Percentiles rank a stretch among this genome's conserved stretches.
phyloP scores from a whole-genome alignment of 1,139 yeast genomes.

The Candida neerlandica region DNA sequence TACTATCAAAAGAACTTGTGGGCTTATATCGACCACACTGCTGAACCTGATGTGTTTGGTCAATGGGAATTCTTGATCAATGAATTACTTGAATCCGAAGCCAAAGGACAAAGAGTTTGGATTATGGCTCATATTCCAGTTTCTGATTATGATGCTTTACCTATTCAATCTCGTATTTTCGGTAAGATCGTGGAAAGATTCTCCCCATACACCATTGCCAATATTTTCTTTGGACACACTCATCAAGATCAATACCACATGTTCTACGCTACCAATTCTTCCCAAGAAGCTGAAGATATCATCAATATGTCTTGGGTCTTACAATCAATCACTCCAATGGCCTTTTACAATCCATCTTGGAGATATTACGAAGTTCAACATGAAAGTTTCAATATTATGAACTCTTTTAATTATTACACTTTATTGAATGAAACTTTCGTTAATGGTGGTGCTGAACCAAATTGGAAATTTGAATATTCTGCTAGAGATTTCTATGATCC shows the following conservation, averaged over 20 bases:
- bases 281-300: slow-evolving; percentile 38
- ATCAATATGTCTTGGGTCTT: slow-evolving; percentile 64
- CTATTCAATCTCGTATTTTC: slow-evolving; percentile 61
- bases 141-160: slow-evolving; percentile 56
- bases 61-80: slow-evolving; percentile 61
- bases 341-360: slow-evolving; percentile 67
- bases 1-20: slow-evolving; percentile 68
- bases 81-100: slow-evolving; percentile 62
- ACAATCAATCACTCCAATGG: slow-evolving; percentile 68
- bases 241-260: slow-evolving; percentile 70
- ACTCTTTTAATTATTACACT: slow-evolving; percentile 59
- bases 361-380: slow-evolving; percentile 71
- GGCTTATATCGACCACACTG: slow-evolving; percentile 55
- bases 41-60: slow-evolving; percentile 64
- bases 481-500: slow-evolving; percentile 54
- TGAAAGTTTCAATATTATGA: slow-evolving; percentile 61
- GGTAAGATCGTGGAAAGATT: slow-evolving; percentile 64
- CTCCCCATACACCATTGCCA: slow-evolving; percentile 70
- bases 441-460: slow-evolving; percentile 52
- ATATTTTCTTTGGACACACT: slow-evolving; percentile 71
- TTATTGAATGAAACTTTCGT: slow-evolving; percentile 53
- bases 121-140: slow-evolving; percentile 70
- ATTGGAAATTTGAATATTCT: slow-evolving; percentile 57
- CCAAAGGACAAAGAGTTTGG: slow-evolving; percentile 66
- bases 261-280: slow-evolving; percentile 46